phyloP scores from a whole-genome alignment of 2,329 filamentous ascomycete species.

The Hypoxylon sp. region DNA sequence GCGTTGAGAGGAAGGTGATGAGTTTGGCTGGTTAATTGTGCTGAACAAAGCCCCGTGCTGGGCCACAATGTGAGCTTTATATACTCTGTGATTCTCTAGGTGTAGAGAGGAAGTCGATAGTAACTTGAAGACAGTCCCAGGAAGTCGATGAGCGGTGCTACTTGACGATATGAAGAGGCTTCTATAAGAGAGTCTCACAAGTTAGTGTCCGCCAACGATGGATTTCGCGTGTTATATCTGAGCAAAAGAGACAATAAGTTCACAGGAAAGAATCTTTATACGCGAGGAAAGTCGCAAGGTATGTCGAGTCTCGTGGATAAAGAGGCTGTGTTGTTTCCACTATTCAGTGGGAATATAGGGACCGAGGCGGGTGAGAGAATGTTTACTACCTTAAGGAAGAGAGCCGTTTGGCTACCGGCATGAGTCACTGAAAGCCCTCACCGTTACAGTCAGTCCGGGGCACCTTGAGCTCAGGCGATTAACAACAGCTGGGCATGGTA shows the following conservation, averaged over 20 bases:
- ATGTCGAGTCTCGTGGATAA: constrained; percentile 4
- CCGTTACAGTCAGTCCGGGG: constrained; percentile 4
- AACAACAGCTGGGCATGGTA: neutral
- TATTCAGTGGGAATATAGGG: neutral
- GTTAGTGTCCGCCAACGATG: neutral
- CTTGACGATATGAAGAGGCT: constrained; percentile 1
- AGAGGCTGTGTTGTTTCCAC: neutral
- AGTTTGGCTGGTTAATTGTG: constrained; percentile 2
- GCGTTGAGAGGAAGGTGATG: constrained; percentile 4
- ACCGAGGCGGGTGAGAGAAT: neutral
- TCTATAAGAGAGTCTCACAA: constrained; percentile 1
- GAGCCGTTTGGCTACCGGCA: constrained; percentile 34
- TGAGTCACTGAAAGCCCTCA: constrained; percentile 43
- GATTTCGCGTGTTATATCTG: constrained; percentile 6
- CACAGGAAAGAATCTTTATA: constrained; percentile 4
- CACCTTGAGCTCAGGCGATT: neutral
- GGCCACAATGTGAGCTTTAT: neutral
- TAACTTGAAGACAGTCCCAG: neutral
- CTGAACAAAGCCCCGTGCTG: constrained; percentile 5
- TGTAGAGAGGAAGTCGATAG: constrained; percentile 2
- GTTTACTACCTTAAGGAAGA: constrained; percentile 5
- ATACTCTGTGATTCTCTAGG: neutral
- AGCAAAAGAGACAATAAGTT: constrained; percentile 1
- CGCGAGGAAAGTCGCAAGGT: neutral
- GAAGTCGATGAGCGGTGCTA: constrained; percentile 1